Evolutionary conservation across 1,139 yeast species (phyloP).

Genomic region (Candida tropicalis): DNA sequence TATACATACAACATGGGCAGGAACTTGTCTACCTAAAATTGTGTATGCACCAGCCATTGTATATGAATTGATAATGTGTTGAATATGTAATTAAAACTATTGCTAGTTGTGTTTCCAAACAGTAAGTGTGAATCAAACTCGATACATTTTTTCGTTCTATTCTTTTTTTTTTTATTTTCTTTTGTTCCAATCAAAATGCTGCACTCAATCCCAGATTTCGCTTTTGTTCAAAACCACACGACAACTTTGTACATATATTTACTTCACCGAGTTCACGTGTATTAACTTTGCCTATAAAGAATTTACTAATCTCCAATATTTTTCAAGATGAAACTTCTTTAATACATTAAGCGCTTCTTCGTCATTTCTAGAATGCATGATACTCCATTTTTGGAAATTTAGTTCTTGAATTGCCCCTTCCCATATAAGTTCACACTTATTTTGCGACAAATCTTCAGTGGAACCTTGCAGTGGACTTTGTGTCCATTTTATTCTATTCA

Average conservation of each 20-base stretch:
- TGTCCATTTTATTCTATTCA: constrained; percentile 71
- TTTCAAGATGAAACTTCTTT: constrained; percentile 52
- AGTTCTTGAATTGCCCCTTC: constrained; percentile 64
- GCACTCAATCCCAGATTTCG: constrained; percentile 7
- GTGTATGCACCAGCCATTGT: constrained; percentile 65
- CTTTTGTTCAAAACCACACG: constrained; percentile 10
- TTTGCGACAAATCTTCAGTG: constrained; percentile 43
- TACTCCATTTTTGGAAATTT: constrained; percentile 65
- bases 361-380: constrained; percentile 51
- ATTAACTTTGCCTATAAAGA: constrained; percentile 9
- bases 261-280: no score
- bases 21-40: constrained; percentile 65
- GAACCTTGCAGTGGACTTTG: constrained; percentile 16
- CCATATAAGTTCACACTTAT: constrained; percentile 67
- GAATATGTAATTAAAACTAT: not conserved
- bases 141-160: no score
- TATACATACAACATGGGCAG: constrained; percentile 60
- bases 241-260: not conserved
- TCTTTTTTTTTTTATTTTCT: not conserved
- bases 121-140: no score
- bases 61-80: not conserved
- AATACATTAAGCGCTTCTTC: constrained; percentile 58
- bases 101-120: not conserved
- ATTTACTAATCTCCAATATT: constrained; percentile 59
- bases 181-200: constrained; percentile 10